Percentiles rank a stretch among this genome's conserved stretches.
Conservation (phyloP, 2,329 filamentous ascomycete genomes). For the Calonectria pseudoreteaudii region DNA sequence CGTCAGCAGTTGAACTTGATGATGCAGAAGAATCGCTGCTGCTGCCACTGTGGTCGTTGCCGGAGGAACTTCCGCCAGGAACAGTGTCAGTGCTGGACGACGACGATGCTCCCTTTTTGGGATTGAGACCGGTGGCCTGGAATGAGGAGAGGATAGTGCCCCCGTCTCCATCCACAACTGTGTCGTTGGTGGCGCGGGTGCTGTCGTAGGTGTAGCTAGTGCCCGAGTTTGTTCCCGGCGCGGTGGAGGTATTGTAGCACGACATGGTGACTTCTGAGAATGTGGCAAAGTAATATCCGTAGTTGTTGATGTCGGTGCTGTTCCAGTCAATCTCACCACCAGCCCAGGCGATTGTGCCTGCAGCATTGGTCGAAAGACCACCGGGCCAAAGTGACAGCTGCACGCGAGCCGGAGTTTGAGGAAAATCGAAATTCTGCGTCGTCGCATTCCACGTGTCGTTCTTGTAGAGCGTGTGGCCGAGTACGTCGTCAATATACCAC, state of each 20-base stretch:
- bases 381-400: conserved; percentile 99
- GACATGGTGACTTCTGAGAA: conserved; percentile 81
- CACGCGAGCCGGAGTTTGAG: conserved; percentile 90
- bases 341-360: conserved; percentile 92
- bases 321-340: conserved; percentile 90
- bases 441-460: conserved; percentile 89
- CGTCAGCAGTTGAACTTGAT: conserved; percentile 32
- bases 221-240: conserved; percentile 76
- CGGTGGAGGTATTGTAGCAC: conserved; percentile 77
- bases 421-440: conserved; percentile 84
- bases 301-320: conserved; percentile 79
- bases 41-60: conserved; percentile 18
- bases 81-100: conserved; percentile 33
- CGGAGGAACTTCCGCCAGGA: conserved; percentile 30
- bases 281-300: conserved; percentile 90
- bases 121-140: conserved; percentile 81
- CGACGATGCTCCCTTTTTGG: conserved; percentile 58
- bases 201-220: conserved; percentile 82
- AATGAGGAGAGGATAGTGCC: conserved; percentile 82
- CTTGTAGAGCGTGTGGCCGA: conserved; percentile 80
- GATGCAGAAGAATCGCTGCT: conserved; percentile 25
- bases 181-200: conserved; percentile 75
- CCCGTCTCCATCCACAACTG: conserved; percentile 81
- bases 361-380: conserved; percentile 80
- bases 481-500: conserved; percentile 87